Percentiles rank a stretch among this genome's conserved stretches.
Conservation (phyloP, 768 basidiomycete genomes). For the Tulasnella sp. region DNA sequence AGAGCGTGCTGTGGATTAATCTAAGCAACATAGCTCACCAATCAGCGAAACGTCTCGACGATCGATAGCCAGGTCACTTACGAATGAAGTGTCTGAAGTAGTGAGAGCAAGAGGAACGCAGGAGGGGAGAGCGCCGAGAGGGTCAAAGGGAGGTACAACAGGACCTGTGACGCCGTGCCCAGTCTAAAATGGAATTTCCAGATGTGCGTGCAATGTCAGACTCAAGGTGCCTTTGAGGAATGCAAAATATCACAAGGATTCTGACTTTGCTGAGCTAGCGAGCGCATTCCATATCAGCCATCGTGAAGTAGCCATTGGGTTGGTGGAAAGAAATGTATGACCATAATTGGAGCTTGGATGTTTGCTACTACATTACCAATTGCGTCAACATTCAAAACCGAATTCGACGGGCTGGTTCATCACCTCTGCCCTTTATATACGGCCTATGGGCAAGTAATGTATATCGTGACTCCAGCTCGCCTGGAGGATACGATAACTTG, state of each 20-base stretch:
- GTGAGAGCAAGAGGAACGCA: slow-evolving; percentile 72
- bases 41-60: background rate
- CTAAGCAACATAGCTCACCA: background rate
- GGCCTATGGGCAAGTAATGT: too few relatives aligned
- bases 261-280: slow-evolving; percentile 1
- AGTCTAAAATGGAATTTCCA: slow-evolving; percentile 38
- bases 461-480: too few relatives aligned
- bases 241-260: too few relatives aligned
- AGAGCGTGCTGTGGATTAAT: slow-evolving; percentile 71
- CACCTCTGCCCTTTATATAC: too few relatives aligned
- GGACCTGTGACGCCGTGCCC: slow-evolving; percentile 67
- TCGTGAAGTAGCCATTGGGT: background rate
- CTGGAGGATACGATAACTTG: too few relatives aligned
- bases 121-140: slow-evolving; percentile 69
- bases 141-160: slow-evolving; percentile 75
- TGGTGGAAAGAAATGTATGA: background rate
- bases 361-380: too few relatives aligned
- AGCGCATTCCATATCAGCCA: slow-evolving; percentile 8
- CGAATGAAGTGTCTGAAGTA: slow-evolving; percentile 52
- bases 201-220: too few relatives aligned
- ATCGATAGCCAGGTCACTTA: background rate
- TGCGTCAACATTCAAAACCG: too few relatives aligned
- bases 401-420: too few relatives aligned
- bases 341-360: too few relatives aligned
- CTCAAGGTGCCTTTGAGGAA: background rate